phyloP scores from a whole-genome alignment of 352 stramenopile species.

The Phytophthora kernoviae region DNA sequence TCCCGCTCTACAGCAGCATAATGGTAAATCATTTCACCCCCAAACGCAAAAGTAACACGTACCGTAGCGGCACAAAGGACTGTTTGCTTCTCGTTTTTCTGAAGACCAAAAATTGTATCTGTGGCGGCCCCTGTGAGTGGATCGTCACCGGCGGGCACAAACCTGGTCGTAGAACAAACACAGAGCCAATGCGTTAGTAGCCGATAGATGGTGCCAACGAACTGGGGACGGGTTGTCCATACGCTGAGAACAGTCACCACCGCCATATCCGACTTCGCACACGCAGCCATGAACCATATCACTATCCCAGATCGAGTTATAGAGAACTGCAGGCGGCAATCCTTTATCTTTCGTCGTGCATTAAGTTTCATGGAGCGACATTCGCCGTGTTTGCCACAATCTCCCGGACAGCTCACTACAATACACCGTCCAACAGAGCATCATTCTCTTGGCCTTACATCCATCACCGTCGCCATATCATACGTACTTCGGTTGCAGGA shows the following conservation, averaged over 20 bases:
- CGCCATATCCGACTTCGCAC: constrained; percentile 81
- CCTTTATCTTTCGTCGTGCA: constrained; percentile 67
- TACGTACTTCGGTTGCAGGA: constrained; percentile 78
- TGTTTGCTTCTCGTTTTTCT: constrained; percentile 86
- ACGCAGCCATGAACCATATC: constrained; percentile 91
- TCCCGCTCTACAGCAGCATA: constrained; percentile 47
- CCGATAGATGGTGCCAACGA: not conserved
- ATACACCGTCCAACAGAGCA: not conserved
- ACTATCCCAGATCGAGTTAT: constrained; percentile 80
- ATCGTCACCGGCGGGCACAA: constrained; percentile 68
- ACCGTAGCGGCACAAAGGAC: constrained; percentile 72
- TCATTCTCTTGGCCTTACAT: not conserved
- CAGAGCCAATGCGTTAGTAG: constrained; percentile 3
- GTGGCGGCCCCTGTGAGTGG: constrained; percentile 70
- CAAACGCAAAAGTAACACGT: constrained; percentile 5
- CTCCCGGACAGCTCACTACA: constrained; percentile 67
- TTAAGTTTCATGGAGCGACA: constrained; percentile 75
- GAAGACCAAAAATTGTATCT: constrained; percentile 66
- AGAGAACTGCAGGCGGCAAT: constrained; percentile 46
- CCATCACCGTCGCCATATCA: not conserved
- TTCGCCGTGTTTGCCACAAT: constrained; percentile 69
- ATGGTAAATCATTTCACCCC: constrained; percentile 27
- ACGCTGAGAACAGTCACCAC: constrained; percentile 88
- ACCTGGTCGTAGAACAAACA: constrained; percentile 24
- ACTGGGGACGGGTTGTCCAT: constrained; percentile 7